These are phyloP conservation scores for Guyanaporus albipodus DNA, from an alignment of 768 basidiomycete genomes.

Conservation along the genomic window DNA sequence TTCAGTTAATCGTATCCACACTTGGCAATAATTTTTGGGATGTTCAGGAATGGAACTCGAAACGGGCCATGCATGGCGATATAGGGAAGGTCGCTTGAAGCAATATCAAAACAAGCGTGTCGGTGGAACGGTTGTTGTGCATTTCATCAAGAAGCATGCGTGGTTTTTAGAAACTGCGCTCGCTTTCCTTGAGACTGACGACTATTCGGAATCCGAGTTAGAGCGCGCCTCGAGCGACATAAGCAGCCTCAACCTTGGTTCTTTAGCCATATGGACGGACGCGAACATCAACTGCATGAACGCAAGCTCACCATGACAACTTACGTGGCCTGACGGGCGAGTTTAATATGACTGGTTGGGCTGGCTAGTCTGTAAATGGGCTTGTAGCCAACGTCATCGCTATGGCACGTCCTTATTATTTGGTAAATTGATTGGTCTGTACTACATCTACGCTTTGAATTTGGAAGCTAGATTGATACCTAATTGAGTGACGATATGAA, in stretches of 20 bases:
- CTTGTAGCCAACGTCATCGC: neutral
- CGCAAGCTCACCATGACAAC: conserved; percentile 6
- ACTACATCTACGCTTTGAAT: conserved; percentile 5
- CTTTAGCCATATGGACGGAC: conserved; percentile 31
- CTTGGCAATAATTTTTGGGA: neutral
- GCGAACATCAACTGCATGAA: conserved; percentile 11
- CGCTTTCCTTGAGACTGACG: conserved; percentile 78
- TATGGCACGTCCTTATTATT: conserved; percentile 17
- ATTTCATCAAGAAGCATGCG: conserved; percentile 95
- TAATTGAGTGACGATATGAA: no score
- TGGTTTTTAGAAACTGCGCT: conserved; percentile 96
- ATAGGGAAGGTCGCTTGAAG: conserved; percentile 64
- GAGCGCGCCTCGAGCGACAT: conserved; percentile 9
- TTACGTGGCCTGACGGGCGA: no score
- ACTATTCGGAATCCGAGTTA: conserved; percentile 49
- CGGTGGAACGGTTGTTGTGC: conserved; percentile 93
- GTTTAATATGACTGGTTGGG: neutral
- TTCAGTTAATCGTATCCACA: neutral
- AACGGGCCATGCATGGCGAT: conserved; percentile 62
- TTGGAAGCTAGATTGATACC: conserved; percentile 4
- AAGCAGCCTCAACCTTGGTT: conserved; percentile 17
- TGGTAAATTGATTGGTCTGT: conserved; percentile 13
- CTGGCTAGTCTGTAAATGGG: neutral
- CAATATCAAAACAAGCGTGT: conserved; percentile 67
- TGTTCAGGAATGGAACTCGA: conserved; percentile 57